Percentiles rank a stretch among this genome's conserved stretches.
Conservation (phyloP, 495 filamentous ascomycete species). For the Daldinia grandis region DNA sequence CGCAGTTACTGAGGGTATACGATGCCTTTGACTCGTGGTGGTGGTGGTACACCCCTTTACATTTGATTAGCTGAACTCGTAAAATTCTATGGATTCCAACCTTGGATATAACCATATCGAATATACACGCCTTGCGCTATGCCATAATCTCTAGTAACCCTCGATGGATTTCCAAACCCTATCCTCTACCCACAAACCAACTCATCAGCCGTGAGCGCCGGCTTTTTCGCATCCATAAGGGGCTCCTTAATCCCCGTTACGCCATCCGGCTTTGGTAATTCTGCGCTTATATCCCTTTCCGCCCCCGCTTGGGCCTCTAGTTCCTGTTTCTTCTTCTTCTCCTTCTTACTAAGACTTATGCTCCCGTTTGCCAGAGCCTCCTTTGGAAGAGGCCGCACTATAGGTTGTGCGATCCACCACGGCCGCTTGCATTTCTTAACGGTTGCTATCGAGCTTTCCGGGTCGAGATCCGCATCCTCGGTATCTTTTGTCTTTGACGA, state of each 20-base stretch:
- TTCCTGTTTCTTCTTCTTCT: constrained; percentile 50
- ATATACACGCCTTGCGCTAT: neutral
- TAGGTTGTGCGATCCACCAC: constrained; percentile 93
- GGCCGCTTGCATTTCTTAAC: constrained; percentile 78
- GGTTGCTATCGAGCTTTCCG: constrained; percentile 69
- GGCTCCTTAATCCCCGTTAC: constrained; percentile 44
- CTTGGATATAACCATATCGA: neutral
- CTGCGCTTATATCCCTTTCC: constrained; percentile 1
- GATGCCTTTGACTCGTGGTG: neutral
- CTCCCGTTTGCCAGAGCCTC: constrained; percentile 86
- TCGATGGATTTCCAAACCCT: neutral
- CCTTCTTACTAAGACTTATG: constrained; percentile 69
- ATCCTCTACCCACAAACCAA: constrained; percentile 42
- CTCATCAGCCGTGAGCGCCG: constrained; percentile 31
- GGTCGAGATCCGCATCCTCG: constrained; percentile 39
- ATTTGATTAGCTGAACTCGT: neutral
- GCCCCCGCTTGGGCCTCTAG: constrained; percentile 24
- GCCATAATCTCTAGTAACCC: constrained; percentile 20
- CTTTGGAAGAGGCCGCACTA: constrained; percentile 85
- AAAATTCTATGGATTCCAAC: neutral
- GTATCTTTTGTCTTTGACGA: constrained; percentile 34
- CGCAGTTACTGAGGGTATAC: neutral
- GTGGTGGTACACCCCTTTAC: neutral
- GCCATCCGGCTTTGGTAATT: constrained; percentile 41
- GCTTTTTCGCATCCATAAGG: constrained; percentile 23